Conservation (phyloP, 2,329 filamentous ascomycete species). For the Fusarium burgessii region DNA sequence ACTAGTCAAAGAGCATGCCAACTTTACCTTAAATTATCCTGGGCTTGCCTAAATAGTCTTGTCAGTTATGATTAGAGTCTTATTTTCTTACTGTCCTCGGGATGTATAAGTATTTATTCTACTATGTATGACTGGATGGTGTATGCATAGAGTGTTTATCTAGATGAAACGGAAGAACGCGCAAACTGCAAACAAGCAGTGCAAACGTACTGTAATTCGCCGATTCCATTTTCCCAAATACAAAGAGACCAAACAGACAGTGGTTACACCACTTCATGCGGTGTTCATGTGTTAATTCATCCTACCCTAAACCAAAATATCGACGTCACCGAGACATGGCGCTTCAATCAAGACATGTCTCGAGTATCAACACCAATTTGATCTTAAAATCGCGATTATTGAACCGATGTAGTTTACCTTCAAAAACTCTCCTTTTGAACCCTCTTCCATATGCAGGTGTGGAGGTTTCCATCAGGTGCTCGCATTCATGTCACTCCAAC, state of each 20-base stretch:
- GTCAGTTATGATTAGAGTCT: no score
- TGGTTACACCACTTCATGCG: neutral
- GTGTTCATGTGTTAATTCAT: neutral
- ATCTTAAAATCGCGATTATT: neutral
- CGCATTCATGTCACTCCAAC: slow-evolving; percentile 38
- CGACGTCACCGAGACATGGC: slow-evolving; percentile 29
- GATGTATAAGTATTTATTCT: no score
- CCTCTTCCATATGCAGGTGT: neutral
- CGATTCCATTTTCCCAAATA: neutral
- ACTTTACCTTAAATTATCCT: no score
- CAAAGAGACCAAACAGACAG: neutral
- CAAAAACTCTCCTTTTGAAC: neutral
- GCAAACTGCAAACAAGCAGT: neutral
- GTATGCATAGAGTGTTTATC: no score
- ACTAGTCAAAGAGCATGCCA: no score
- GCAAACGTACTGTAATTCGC: neutral
- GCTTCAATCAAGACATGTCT: slow-evolving; percentile 10
- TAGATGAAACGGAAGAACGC: no score
- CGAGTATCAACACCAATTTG: neutral
- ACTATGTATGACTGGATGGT: no score
- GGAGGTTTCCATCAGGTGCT: slow-evolving; percentile 21
- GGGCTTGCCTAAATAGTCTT: no score
- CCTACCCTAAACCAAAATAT: slow-evolving; percentile 25
- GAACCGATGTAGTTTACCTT: neutral
- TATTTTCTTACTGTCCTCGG: no score